Conservation (phyloP, 805 yeast species). For the Yarrowia bubula region DNA sequence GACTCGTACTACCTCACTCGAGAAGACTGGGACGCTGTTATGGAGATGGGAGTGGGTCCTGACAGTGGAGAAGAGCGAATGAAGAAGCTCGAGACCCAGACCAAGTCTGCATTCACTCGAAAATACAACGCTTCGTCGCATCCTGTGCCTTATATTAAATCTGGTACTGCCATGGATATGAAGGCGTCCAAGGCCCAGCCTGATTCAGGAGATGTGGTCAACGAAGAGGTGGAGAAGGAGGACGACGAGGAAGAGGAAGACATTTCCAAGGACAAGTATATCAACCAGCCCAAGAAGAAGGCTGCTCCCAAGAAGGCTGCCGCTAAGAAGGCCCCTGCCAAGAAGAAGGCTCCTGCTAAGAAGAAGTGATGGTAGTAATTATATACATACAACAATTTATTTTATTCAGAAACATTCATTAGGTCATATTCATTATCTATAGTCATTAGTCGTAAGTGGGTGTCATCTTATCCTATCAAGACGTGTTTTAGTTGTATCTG, state of each 20-base stretch:
- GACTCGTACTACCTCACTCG: conserved; percentile 83
- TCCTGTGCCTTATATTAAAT: conserved; percentile 77
- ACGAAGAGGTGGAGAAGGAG: conserved; percentile 38
- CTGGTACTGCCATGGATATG: conserved; percentile 34
- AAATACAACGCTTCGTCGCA: conserved; percentile 73
- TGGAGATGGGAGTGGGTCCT: conserved; percentile 78
- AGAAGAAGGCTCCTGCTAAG: conserved; percentile 31
- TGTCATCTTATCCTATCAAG: neutral
- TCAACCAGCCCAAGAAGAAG: conserved; percentile 49
- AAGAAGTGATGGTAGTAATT: neutral
- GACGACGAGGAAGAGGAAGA: conserved; percentile 49
- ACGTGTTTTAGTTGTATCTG: neutral
- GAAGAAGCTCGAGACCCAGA: conserved; percentile 70
- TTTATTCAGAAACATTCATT: too few species aligned
- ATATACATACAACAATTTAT: too few species aligned
- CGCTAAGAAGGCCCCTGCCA: conserved; percentile 31
- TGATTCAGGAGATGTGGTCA: conserved; percentile 68
- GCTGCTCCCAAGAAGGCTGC: conserved; percentile 32
- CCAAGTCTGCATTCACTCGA: conserved; percentile 83
- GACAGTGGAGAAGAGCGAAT: conserved; percentile 45
- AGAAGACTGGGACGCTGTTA: conserved; percentile 87
- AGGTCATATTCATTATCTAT: neutral
- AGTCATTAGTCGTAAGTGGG: neutral
- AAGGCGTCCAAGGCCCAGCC: conserved; percentile 42
- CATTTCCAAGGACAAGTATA: conserved; percentile 59